A percentile compares a stretch with the other conserved stretches of the same genome.
Evolutionary conservation across 2,329 filamentous ascomycete species (phyloP).

Genomic region (Rhynchosporium graminicola): DNA sequence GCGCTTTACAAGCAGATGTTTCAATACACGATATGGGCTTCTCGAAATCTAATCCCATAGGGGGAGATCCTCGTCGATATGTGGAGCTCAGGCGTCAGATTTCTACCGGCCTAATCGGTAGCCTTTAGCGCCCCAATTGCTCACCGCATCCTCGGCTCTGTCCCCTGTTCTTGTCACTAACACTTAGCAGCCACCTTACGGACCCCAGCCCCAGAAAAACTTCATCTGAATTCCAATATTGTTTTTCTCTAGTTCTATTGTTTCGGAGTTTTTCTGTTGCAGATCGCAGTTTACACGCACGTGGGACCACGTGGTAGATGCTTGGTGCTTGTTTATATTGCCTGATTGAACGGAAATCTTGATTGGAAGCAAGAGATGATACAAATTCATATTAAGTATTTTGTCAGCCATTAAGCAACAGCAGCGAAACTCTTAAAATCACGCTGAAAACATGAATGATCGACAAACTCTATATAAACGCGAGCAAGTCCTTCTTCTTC

Average conservation of each 20-base stretch:
- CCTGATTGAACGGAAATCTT: neutral
- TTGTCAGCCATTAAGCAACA: no score
- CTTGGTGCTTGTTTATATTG: neutral
- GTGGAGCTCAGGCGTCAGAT: no score
- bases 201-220: neutral
- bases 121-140: neutral
- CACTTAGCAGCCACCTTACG: slow-evolving; percentile 8
- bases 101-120: no score
- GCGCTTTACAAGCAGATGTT: no score
- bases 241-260: neutral
- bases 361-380: no score
- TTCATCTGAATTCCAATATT: slow-evolving; percentile 5
- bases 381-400: no score
- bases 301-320: slow-evolving; percentile 10
- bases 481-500: slow-evolving; percentile 25
- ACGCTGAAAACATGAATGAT: no score
- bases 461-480: slow-evolving; percentile 22
- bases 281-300: slow-evolving; percentile 11
- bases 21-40: no score
- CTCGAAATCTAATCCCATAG: no score
- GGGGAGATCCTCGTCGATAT: no score
- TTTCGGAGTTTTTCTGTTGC: slow-evolving; percentile 11
- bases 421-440: no score
- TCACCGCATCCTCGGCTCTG: slow-evolving; percentile 7
- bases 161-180: slow-evolving; percentile 1